Evolutionary conservation across 306 rosid genomes (phyloP), one percentile per base, ranked within the genome.

Genomic region (Prunus padus): DNA sequence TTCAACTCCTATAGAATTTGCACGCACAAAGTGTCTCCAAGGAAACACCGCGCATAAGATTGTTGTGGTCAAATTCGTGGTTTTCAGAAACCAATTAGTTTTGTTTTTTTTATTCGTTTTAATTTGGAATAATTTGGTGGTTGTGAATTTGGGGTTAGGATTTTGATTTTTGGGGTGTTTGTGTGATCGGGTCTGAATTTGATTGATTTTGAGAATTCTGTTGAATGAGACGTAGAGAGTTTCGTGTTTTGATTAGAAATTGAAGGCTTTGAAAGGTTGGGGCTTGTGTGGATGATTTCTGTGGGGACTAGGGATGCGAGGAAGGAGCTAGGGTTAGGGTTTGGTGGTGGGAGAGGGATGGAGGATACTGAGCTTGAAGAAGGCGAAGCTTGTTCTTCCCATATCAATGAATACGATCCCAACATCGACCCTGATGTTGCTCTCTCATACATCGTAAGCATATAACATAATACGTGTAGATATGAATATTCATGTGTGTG

Each of bases 361-460:
- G 97, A 88, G 73, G 97, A 91, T 83, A 81, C 88, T 56, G 99
- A 95, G 89, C 99, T 89, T 79, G 99, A 95, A 89, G 97, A 92
- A 81, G 99, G 99, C 74, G 99, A 95, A 76, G 97, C 99, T 2
- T 90, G 85, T 80, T 92, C 90, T 59, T 86, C 76, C 73, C 97
- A 89, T 57, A 87, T 90, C 88, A 82, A 85, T 62, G 97, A 82
- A 80, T 85, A 72, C 63, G 96, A 90, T 64, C 76, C 93, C 28
- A 83, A 83, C 75, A 82, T 92, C 80, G 97, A 95, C 79, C 97
- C 97, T 11, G 97, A 95, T 79, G 86, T 89, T 77, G 86, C 84
- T 74, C 86, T 89, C 79, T 87, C 97, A 78, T 95, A 95, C 91
- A 84, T 95, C 89, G 99, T 95, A 88, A 90, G 97, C 73, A 30